Conservation (phyloP, 139 green algal genomes). For the Deuterostichococcus epilithicus region DNA sequence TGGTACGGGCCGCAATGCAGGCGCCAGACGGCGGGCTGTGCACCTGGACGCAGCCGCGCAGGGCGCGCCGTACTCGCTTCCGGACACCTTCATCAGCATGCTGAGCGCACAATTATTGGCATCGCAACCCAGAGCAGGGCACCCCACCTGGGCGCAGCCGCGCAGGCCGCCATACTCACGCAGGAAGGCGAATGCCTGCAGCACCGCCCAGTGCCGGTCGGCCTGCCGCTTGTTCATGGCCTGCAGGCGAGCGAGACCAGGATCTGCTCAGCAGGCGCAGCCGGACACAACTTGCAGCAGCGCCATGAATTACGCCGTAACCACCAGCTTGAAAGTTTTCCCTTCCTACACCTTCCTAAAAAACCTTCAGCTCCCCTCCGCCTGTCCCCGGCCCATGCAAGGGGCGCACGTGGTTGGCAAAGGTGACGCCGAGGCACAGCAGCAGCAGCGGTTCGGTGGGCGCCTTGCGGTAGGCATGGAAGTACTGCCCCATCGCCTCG, state of each 20-base stretch:
- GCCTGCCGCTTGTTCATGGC: slow-evolving; percentile 32
- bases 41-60: too few relatives aligned
- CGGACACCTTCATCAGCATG: too few relatives aligned
- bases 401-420: slow-evolving; percentile 15
- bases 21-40: too few relatives aligned
- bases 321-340: too few relatives aligned
- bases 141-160: slow-evolving; percentile 2
- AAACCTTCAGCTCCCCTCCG: too few relatives aligned
- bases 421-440: slow-evolving; percentile 53
- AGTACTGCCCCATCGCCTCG: slow-evolving; percentile 59
- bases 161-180: slow-evolving; percentile 38
- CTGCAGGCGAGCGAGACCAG: slow-evolving; percentile 32
- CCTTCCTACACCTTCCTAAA: too few relatives aligned
- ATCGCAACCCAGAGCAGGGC: not conserved
- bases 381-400: too few relatives aligned
- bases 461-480: slow-evolving; percentile 54
- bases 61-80: too few relatives aligned
- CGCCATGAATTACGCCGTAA: not conserved
- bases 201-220: slow-evolving; percentile 53
- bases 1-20: too few relatives aligned
- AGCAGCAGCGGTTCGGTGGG: slow-evolving; percentile 51
- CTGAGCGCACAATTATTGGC: too few relatives aligned
- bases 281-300: slow-evolving; percentile 26
- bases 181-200: slow-evolving; percentile 78
- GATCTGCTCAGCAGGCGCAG: slow-evolving; percentile 64